A percentile compares a stretch with the other conserved stretches of the same genome.
Evolutionary conservation across 2,329 filamentous ascomycete genomes (phyloP).

Genomic region (Xylaria sp.): DNA sequence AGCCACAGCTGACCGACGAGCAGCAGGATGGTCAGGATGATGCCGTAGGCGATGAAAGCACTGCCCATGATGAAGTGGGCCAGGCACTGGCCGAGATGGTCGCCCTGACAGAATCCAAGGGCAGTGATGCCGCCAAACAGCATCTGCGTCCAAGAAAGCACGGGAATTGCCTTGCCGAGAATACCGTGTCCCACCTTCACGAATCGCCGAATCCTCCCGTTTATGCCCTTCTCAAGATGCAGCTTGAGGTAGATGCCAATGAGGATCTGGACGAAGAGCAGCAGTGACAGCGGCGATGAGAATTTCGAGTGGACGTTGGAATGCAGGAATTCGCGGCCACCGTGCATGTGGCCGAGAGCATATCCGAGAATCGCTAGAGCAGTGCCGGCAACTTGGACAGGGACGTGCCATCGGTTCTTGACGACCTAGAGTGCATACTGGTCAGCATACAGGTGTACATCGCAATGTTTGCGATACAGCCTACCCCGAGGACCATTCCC

Average conservation of each 20-base stretch:
- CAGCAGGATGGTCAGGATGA: constrained; percentile 82
- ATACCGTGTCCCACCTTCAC: constrained; percentile 77
- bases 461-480: constrained; percentile 39
- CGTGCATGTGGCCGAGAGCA: constrained; percentile 88
- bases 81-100: constrained; percentile 88
- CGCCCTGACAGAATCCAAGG: constrained; percentile 88
- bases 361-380: constrained; percentile 80
- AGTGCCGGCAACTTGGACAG: constrained; percentile 76
- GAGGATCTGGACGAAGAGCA: constrained; percentile 75
- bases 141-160: constrained; percentile 91
- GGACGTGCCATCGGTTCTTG: constrained; percentile 92
- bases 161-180: constrained; percentile 83
- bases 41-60: constrained; percentile 92
- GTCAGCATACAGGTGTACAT: constrained; percentile 34
- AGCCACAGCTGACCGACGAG: constrained; percentile 90
- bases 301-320: constrained; percentile 80
- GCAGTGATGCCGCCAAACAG: constrained; percentile 92
- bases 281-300: constrained; percentile 77
- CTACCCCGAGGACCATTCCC: constrained; percentile 92
- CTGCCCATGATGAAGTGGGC: constrained; percentile 99
- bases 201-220: constrained; percentile 74
- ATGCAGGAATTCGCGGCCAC: constrained; percentile 79
- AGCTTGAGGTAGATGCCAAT: constrained; percentile 87
- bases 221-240: constrained; percentile 82
- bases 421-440: constrained; percentile 62